Evolutionary conservation across 1,284 basidiomycete genomes (phyloP), one percentile per base, ranked within the genome.

Genomic region (Moesziomyces globuligerus): DNA sequence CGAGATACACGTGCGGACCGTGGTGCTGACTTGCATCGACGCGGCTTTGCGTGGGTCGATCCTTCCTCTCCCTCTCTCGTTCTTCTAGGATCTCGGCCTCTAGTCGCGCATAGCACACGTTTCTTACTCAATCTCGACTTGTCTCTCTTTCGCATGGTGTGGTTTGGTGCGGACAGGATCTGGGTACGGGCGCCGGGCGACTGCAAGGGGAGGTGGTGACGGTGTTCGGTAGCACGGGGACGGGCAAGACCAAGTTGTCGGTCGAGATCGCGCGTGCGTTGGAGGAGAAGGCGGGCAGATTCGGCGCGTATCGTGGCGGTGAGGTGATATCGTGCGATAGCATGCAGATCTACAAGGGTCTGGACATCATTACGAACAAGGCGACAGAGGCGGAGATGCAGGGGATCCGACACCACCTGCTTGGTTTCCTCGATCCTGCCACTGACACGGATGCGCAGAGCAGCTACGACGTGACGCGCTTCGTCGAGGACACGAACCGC

Each of bases 361-460:
- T 98, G 76, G 91, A 98, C 81, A 86, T 96, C 50, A 90, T 98
- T 76, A 98, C 96, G 20, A 98, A 98, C 84, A 98, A 99, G 84
- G 88, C 94, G 9, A 89, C 92, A 0, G 68, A 84, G 15, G 84
- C 86, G 26, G 94, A 98, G 83, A 89, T 87, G 83, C 85, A 87
- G 40, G 93, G 91, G 0, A 85, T 98, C 17, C 89, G 90, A 39
- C 96, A 99, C 84, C 89, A 92, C 66, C 86, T 98, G 10, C 90
- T 99, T 87, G 90, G 88, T 47, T 90, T 95, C 76, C 91, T 94
- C 58, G 84, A 88, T 24, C 92, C 93, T 1, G 90, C 90, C 0
- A 88, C 92, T 76, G 92, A 93, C 72, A 7, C 6, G 7, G 37
- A 29, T 4, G 48, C 32, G 18, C 26, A 24, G n/a, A n/a, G n/a